Evolutionary conservation across 2,329 filamentous ascomycete species (phyloP), one percentile per base, ranked within the genome.

Genomic region (Monosporascus sp.): DNA sequence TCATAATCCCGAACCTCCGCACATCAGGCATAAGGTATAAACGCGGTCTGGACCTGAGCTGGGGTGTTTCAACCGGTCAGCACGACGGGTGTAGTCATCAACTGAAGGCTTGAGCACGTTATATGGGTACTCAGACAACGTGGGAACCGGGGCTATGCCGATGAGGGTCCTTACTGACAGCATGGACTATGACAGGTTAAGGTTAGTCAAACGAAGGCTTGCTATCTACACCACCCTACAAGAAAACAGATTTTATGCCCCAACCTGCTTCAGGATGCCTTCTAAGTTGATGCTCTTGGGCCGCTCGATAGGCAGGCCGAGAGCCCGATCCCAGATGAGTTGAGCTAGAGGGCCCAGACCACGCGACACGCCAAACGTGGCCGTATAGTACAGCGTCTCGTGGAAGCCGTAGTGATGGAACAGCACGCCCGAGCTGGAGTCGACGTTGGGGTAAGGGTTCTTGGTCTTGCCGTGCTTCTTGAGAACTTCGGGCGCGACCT

Each of bases 341-440:
- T 99, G 94, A 44, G 91, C 91, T 48, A 99, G 80, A 22, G 94
- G 94, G 7, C 94, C 94, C 17, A 99, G 78, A 51, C 85, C 85
- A 62, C 85, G 76, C 56, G 82, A 85, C 14, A 88, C 85, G 57
- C 85, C 85, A 59, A 88, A 88, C 0, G 85, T 87, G 54, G 83
- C 85, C 4, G 85, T 87, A 77, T 97, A 99, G 80, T 97, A 99
- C 11, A 97, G 81, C 0, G 93, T 96, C 78, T 97, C 91, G 71
- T 90, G 88, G 85, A 99, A 96, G 54, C 93, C 94, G 71, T 96
- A 99, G 78, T 97, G 91, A 75, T 97, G 87, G 84, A 99, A 97
- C 48, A 99, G 81, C 6, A 97, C 92, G 59, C 94, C 94, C 1
- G 91, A 96, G 59, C 85, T 87, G 48, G 88, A 91, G 73, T 99